Evolutionary conservation across 345 rosid genomes (phyloP).

Genomic region (Pelargonium nanum): DNA sequence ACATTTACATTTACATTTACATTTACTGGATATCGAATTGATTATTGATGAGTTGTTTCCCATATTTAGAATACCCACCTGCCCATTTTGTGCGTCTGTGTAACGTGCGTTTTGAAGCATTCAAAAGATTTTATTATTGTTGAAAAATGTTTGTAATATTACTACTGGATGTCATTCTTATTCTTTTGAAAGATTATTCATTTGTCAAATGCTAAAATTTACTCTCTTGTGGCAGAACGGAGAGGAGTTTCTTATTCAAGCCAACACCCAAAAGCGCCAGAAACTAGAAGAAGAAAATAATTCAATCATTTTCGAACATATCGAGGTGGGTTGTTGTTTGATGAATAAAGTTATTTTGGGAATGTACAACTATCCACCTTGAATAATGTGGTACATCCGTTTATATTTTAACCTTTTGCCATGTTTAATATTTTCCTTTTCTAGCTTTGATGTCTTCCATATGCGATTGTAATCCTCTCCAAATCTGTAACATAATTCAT

Average conservation of each 20-base stretch:
- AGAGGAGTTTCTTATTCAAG: conserved; percentile 84
- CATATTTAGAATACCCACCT: not conserved
- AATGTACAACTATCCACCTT: conserved; percentile 2
- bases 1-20: not conserved
- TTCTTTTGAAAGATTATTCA: not conserved
- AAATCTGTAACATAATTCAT: no score
- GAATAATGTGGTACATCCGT: not conserved
- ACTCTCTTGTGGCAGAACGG: conserved; percentile 36
- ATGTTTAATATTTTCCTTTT: not conserved
- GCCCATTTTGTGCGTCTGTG: not conserved
- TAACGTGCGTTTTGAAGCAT: not conserved
- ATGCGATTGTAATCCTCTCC: not conserved
- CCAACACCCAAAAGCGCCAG: conserved; percentile 76
- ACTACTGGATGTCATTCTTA: not conserved
- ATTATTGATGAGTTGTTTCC: not conserved
- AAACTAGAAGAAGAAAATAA: conserved; percentile 50
- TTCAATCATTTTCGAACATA: conserved; percentile 35
- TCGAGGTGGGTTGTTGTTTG: conserved; percentile 41
- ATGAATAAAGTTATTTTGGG: conserved; percentile 1
- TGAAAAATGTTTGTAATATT: not conserved
- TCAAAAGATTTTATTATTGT: no score
- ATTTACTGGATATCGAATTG: no score
- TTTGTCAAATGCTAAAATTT: not conserved
- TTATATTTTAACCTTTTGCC: not conserved
- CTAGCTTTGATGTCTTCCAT: not conserved